Base-by-base conservation (phyloP, 306 rosid genomes). In the Prunus davidiana region DNA sequence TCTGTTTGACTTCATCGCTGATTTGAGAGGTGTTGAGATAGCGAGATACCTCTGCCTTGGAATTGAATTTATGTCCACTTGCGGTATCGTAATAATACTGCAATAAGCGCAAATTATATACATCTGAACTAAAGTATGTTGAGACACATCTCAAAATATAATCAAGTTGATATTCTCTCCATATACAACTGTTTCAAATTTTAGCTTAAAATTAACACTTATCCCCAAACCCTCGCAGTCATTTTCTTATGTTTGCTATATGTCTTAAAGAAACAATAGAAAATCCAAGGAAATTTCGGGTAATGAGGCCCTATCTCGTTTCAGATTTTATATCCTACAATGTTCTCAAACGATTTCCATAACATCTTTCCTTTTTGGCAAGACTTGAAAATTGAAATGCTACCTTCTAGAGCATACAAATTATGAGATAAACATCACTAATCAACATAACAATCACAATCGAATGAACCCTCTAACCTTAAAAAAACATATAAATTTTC, bases 41-140 rank as follows among this genome's bases (percentile, higher is more conserved):
- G 62, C 87, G 88, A 62, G 78, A 72, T 72, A 88, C 91, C 79
- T 88, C 88, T 34, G 74, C 82, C 86, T 80, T 81, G 75, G 98
- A 93, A 66, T 82, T 86, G 78, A 93, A 89, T 67, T 71, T 82
- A 64, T 78, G 76, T 67, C 84, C 89, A 67, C 74, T 76, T 50
- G 89, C 79, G 71, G 96, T 89, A 15, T 85, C 65, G 76, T 66
- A 54, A 76, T 91, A 93, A 73, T 77, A 91, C 97, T 91, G 97
- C 88, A 85, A 72, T 57, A 86, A 76, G 68, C 72, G 62, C 69
- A 66, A 57, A 70, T 13, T 34, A 75, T 67, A 80, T 47, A 71
- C 69, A 84, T 14, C 76, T 69, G 41, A 71, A 49, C 34, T 62
- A 69, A 75, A 60, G 65, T 64, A 75, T 72, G 72, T 75, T 34